These are phyloP conservation scores for Fraxinus angustifolia DNA, from an alignment of 305 asterid species.

Conservation along the genomic window DNA sequence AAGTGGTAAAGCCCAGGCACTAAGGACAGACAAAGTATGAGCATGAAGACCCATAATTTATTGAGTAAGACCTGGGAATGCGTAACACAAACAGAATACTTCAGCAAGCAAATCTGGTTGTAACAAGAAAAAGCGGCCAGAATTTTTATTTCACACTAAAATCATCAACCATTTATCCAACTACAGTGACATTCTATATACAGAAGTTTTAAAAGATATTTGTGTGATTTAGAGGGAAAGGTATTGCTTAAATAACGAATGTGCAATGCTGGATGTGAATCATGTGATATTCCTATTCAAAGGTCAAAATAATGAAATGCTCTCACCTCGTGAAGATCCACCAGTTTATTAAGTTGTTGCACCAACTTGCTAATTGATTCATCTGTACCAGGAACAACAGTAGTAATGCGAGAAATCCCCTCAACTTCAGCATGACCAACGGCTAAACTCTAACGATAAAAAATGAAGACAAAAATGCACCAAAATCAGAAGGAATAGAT, in stretches of 20 bases:
- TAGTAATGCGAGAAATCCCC: slow-evolving; percentile 88
- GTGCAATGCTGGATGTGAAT: background rate
- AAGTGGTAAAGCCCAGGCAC: background rate
- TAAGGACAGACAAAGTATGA: background rate
- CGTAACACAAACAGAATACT: background rate
- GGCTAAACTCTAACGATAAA: slow-evolving; percentile 76
- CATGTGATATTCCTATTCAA: background rate
- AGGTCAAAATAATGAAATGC: slow-evolving; percentile 19
- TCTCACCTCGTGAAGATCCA: slow-evolving; percentile 90
- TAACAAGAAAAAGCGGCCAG: background rate
- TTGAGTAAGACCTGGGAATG: background rate
- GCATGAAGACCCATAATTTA: background rate
- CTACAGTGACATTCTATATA: background rate
- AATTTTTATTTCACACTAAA: background rate
- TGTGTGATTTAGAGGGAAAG: background rate
- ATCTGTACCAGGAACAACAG: slow-evolving; percentile 94
- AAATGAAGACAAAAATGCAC: slow-evolving; percentile 17
- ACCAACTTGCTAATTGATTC: slow-evolving; percentile 78
- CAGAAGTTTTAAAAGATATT: background rate
- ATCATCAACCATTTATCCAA: slow-evolving; percentile 9
- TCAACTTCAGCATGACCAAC: slow-evolving; percentile 97
- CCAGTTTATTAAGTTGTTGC: slow-evolving; percentile 76
- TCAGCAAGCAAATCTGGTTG: background rate
- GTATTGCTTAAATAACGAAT: background rate
- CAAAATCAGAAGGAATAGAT: slow-evolving; percentile 10